Evolutionary conservation across 2,329 filamentous ascomycete species (phyloP).

Genomic region (Penicillium griseofulvum): DNA sequence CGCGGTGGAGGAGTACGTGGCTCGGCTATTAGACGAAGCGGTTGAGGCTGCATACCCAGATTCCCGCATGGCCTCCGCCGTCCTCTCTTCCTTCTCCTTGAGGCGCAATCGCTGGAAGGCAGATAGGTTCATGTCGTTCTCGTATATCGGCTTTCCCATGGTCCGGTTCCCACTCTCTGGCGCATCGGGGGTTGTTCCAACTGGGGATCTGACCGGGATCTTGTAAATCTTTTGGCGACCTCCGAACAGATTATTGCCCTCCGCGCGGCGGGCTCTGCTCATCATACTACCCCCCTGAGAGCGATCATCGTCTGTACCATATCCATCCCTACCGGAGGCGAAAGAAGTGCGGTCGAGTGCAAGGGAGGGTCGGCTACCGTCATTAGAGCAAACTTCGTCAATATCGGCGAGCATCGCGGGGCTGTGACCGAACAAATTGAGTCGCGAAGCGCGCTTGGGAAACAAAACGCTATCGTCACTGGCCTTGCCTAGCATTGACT

Average conservation of each 20-base stretch:
- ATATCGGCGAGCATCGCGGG: conserved; percentile 71
- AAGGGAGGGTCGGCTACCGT: conserved; percentile 58
- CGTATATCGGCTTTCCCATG: conserved; percentile 71
- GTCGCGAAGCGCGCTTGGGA: conserved; percentile 74
- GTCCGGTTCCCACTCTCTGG: conserved; percentile 35
- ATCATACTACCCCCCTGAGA: conserved; percentile 69
- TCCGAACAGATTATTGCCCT: conserved; percentile 91
- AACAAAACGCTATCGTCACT: conserved; percentile 91
- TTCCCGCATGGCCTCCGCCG: conserved; percentile 41
- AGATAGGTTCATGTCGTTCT: conserved; percentile 79
- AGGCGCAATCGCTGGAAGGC: conserved; percentile 74
- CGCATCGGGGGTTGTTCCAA: conserved; percentile 25
- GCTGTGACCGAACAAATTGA: conserved; percentile 68
- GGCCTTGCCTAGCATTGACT: conserved; percentile 84
- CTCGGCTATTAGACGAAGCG: conserved; percentile 71
- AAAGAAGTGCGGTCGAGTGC: conserved; percentile 63
- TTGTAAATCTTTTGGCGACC: conserved; percentile 95
- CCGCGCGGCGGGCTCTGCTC: conserved; percentile 74
- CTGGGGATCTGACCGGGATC: conserved; percentile 58
- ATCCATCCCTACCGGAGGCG: conserved; percentile 57
- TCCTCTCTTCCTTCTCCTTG: conserved; percentile 51
- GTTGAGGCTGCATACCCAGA: conserved; percentile 51
- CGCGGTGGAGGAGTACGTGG: conserved; percentile 79
- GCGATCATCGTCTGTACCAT: conserved; percentile 64
- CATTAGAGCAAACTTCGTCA: conserved; percentile 82